Evolutionary conservation across 2,329 filamentous ascomycete species (phyloP).

Genomic region (Epicoccum nigrum): DNA sequence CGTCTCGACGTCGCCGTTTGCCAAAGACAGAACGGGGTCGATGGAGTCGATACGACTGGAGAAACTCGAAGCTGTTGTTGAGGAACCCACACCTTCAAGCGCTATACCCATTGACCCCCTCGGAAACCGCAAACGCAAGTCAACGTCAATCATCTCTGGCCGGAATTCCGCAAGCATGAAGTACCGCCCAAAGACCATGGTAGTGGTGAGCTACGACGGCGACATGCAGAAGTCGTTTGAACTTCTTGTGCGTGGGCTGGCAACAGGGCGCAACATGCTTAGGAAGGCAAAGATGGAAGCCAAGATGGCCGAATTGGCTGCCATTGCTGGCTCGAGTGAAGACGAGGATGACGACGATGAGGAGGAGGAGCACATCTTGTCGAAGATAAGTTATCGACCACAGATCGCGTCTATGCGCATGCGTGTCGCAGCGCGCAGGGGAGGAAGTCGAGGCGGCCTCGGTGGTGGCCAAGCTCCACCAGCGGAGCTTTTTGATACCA

Average conservation of each 20-base stretch:
- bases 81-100: conserved; percentile 24
- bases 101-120: conserved; percentile 24
- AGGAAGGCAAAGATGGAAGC: conserved; percentile 87
- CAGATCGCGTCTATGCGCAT: conserved; percentile 42
- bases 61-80: conserved; percentile 31
- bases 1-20: conserved; percentile 33
- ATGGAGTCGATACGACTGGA: conserved; percentile 43
- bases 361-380: conserved; percentile 34
- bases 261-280: conserved; percentile 79
- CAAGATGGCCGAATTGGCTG: conserved; percentile 63
- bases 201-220: conserved; percentile 91
- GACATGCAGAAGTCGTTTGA: conserved; percentile 85
- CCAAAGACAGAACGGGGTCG: conserved; percentile 43
- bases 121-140: conserved; percentile 51
- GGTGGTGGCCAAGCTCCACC: conserved; percentile 23
- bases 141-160: conserved; percentile 50
- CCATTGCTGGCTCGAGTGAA: conserved; percentile 40
- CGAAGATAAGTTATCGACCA: conserved; percentile 47
- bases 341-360: conserved; percentile 34
- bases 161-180: conserved; percentile 54
- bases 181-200: conserved; percentile 74
- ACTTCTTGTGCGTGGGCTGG: conserved; percentile 79
- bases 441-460: conserved; percentile 14
- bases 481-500: conserved; percentile 59
- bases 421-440: conserved; percentile 24